Base-by-base conservation (phyloP, 2,329 filamentous ascomycete species). In the Cryphonectria radicalis region DNA sequence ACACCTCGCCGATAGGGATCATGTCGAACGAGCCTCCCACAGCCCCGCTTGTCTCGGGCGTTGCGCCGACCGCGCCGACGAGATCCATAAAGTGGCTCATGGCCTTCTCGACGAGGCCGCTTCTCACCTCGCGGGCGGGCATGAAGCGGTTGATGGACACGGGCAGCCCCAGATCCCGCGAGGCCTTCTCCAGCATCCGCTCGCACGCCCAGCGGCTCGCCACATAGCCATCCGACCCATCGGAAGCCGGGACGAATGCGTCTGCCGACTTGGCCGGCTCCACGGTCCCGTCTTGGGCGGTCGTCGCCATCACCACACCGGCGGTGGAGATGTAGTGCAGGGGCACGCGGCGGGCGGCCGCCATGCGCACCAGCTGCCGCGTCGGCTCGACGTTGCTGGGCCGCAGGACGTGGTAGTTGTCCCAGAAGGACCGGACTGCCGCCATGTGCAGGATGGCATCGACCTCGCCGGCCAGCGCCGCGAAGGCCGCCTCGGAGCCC, bases 361-460 rank as follows among this genome's bases (percentile, higher is more conserved):
- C 77, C 17, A 85, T 70, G 6, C 74, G 71, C 2, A 77, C 75
- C 10, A 84, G 77, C 62, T 79, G 75, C 57, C 77, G 76, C 2
- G 81, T 83, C 0, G 83, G 76, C 0, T 72, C 22, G 1, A 84
- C 72, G 72, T 85, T 85, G 53, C 76, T 68, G 2, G 67, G 62
- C 1, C 77, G 75, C 0, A 85, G 76, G 0, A 77, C 75, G 8
- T 74, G 37, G 74, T 84, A 85, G 1, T 75, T 75, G 37, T 84
- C 80, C 73, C 77, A 68, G 75, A 77, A 83, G 14, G 76, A 81
- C 22, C 78, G 76, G 42, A 82, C 80, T 17, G 84, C 84, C 11
- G 83, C 86, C 67, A 79, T 81, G 76, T 88, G 90, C 32, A 92
- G 84, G 63, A 91, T 84, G n/a, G 78, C 74, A 35, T 68, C 66